These are phyloP conservation scores for Penicillium fimorum DNA, from an alignment of 495 filamentous ascomycete species.

Conservation along the genomic window DNA sequence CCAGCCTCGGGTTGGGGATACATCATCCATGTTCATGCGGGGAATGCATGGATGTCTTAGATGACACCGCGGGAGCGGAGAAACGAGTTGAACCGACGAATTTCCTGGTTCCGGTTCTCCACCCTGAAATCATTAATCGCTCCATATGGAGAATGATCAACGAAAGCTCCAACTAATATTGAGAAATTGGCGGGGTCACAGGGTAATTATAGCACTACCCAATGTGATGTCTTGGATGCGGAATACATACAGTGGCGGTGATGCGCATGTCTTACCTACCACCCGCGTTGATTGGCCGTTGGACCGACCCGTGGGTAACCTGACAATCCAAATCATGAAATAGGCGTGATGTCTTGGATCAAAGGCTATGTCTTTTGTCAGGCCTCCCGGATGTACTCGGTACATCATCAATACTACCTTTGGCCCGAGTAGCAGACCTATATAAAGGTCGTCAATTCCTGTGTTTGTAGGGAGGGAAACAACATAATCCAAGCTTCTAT, in stretches of 20 bases:
- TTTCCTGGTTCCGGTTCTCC: too few relatives aligned
- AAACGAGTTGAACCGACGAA: too few relatives aligned
- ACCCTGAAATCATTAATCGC: too few relatives aligned
- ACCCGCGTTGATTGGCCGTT: conserved; percentile 19
- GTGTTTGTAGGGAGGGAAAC: conserved; percentile 9
- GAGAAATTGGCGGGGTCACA: conserved; percentile 12
- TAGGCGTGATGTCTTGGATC: conserved; percentile 21
- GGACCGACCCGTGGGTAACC: conserved; percentile 9
- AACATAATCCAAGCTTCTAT: conserved; percentile 16
- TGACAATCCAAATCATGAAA: conserved; percentile 23
- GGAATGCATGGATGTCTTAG: too few relatives aligned
- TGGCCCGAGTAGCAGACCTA: conserved; percentile 20
- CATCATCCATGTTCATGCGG: too few relatives aligned
- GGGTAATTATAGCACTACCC: conserved; percentile 25
- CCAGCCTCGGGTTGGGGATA: too few relatives aligned
- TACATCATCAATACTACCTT: conserved; percentile 12
- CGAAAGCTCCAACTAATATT: conserved; percentile 8
- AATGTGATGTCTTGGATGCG: conserved; percentile 20
- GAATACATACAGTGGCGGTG: conserved; percentile 16
- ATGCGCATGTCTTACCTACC: conserved; percentile 30
- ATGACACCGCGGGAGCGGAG: too few relatives aligned
- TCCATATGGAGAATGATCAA: background rate
- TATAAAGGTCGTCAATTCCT: conserved; percentile 23
- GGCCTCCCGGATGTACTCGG: conserved; percentile 5
- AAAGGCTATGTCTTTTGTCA: conserved; percentile 4